A percentile compares a stretch with the other conserved stretches of the same genome.
These are phyloP conservation scores for Xerophyta viscosa DNA, from an alignment of 106 monocot genomes.

Conservation along the genomic window DNA sequence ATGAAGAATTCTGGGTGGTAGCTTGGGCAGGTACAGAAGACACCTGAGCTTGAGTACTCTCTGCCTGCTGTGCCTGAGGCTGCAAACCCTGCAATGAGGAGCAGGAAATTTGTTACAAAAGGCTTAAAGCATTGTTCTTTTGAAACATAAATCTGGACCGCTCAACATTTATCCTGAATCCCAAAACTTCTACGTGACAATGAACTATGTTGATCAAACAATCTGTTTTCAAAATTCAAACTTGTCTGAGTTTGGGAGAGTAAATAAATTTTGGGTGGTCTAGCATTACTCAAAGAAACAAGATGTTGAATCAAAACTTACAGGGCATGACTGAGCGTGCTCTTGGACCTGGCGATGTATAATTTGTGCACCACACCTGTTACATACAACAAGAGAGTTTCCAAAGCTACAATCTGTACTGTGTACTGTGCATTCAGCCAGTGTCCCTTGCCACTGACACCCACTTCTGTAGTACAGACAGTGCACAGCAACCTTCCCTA, in stretches of 20 bases:
- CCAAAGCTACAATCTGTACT: slow-evolving; percentile 73
- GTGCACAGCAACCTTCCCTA: slow-evolving; percentile 73
- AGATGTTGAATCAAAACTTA: slow-evolving; percentile 19
- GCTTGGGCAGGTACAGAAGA: slow-evolving; percentile 19
- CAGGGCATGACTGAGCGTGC: slow-evolving; percentile 88
- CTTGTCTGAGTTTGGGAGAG: no score
- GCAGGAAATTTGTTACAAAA: no score
- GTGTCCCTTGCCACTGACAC: slow-evolving; percentile 87
- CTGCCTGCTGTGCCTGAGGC: slow-evolving; percentile 61
- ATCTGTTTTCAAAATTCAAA: no score
- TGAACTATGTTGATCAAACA: no score
- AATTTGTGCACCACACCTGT: slow-evolving; percentile 86
- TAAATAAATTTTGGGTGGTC: no score
- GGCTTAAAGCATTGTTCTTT: no score
- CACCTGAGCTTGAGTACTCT: slow-evolving; percentile 29
- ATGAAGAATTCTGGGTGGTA: slow-evolving; percentile 26
- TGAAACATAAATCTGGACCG: no score
- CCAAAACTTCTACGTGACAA: no score
- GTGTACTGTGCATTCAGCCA: slow-evolving; percentile 73
- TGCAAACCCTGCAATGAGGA: slow-evolving; percentile 56
- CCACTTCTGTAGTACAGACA: slow-evolving; percentile 85
- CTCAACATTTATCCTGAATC: no score
- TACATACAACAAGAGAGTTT: slow-evolving; percentile 94
- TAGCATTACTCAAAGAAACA: no score
- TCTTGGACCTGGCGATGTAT: slow-evolving; percentile 97